Evolutionary conservation across 2,329 filamentous ascomycete species (phyloP), one percentile per base, ranked within the genome.

Genomic region (Botrytis fabae): DNA sequence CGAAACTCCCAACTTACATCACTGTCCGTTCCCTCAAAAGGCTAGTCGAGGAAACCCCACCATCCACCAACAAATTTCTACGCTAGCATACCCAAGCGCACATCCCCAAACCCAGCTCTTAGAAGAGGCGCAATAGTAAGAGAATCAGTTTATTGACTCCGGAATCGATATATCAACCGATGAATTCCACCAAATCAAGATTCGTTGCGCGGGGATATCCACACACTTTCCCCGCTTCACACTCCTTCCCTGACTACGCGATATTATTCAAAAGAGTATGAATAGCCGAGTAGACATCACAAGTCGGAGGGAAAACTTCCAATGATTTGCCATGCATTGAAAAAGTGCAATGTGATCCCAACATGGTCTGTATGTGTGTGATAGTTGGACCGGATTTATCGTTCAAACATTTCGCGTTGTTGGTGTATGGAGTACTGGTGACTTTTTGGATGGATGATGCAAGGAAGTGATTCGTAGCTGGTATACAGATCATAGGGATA

Each of bases 61-160:
- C 6, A n/a, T n/a, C 1, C 48, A 4, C 4, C 25, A 16, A 12
- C 48, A 14, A 6, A 51, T 6, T 51, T n/a, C 0, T 9, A 7
- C 48, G 25, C 48, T n/a, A 2, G 48, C 2, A n/a, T n/a, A 51
- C 32, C 32, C 32, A 32, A 32, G 2, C 32, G 32, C 32, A n/a
- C 48, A 51, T 25, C 25, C 12, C 25, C 12, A 2, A 51, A 25
- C 12, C 4, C 1, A n/a, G 10, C 12, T 16, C 0, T 5, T 5
- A 1, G 12, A 14, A 51, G 1, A 46, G 4, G 7, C 18, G 22
- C 22, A 46, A 10, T 20, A 5, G 44, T 46, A 46, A 46, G 9
- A 51, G 0, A n/a, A n/a, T n/a, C 2, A 5, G 12, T 51, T 5
- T 2, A 16, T n/a, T n/a, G 4, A 12, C 48, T 14, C 5, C 1